These are phyloP conservation scores for Colletotrichum abscissum DNA, from an alignment of 2,329 filamentous ascomycete species.

Conservation along the genomic window DNA sequence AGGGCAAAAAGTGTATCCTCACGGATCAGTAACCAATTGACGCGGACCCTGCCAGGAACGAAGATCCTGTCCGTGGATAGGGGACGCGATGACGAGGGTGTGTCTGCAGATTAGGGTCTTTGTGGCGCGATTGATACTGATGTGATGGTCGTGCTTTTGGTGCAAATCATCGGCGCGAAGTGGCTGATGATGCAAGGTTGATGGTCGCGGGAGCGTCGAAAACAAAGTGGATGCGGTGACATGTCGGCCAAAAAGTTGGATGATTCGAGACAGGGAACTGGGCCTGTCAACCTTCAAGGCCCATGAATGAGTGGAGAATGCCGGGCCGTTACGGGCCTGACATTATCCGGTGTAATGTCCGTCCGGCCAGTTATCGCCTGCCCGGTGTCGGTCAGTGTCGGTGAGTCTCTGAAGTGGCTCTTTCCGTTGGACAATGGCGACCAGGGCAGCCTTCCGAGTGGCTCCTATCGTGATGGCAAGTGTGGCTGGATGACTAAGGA, in stretches of 20 bases:
- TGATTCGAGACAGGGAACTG: constrained; percentile 10
- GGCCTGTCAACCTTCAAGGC: not conserved
- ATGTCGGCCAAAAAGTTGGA: constrained; percentile 27
- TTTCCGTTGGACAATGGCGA: not conserved
- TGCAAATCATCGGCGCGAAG: not conserved
- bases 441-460: not conserved
- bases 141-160: not conserved
- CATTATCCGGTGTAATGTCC: constrained; percentile 21
- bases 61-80: not conserved
- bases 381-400: not conserved
- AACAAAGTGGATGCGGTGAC: constrained; percentile 28
- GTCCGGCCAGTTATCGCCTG: not conserved
- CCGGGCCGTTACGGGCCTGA: not conserved
- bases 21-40: not conserved
- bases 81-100: constrained; percentile 4
- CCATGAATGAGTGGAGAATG: not conserved
- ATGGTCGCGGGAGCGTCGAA: constrained; percentile 10
- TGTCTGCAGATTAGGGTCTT: constrained; percentile 12
- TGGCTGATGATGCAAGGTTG: constrained; percentile 15
- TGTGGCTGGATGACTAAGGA: not conserved
- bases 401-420: not conserved
- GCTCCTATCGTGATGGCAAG: not conserved
- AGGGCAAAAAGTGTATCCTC: not conserved
- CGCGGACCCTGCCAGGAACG: not conserved
- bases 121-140: constrained; percentile 25